Evolutionary conservation across 768 basidiomycete species (phyloP).

Genomic region (Lactarius tabidus): DNA sequence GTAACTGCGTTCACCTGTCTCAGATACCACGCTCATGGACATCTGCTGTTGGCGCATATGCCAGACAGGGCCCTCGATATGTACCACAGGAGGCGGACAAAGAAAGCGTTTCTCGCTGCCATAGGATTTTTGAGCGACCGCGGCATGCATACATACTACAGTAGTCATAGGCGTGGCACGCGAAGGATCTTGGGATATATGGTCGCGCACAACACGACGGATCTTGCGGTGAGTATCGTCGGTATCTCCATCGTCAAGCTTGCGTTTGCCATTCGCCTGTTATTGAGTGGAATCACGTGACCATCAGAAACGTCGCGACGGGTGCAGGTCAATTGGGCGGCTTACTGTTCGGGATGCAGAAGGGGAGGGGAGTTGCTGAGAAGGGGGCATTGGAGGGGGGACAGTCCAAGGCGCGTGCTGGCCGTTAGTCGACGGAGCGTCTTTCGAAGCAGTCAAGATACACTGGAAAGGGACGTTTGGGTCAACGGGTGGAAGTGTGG

Average conservation of each 20-base stretch:
- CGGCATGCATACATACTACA: conserved; percentile 85
- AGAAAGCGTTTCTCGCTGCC: conserved; percentile 94
- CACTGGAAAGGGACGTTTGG: conserved; percentile 29
- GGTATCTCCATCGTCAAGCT: conserved; percentile 59
- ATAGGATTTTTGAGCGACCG: conserved; percentile 94
- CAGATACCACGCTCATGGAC: conserved; percentile 82
- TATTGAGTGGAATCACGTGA: conserved; percentile 25
- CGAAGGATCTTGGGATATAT: conserved; percentile 68
- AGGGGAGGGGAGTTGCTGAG: conserved; percentile 22
- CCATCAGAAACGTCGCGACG: background rate
- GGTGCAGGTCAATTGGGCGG: background rate
- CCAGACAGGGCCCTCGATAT: conserved; percentile 85
- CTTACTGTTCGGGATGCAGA: conserved; percentile 22
- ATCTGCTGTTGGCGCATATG: conserved; percentile 78
- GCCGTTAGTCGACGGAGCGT: conserved; percentile 23
- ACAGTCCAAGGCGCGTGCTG: conserved; percentile 27
- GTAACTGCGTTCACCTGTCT: conserved; percentile 76
- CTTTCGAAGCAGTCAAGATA: conserved; percentile 26
- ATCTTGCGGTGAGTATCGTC: conserved; percentile 73
- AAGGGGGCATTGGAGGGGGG: conserved; percentile 8
- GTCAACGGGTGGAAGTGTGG: conserved; percentile 16
- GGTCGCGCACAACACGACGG: conserved; percentile 78
- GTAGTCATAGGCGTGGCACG: conserved; percentile 87
- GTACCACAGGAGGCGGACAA: conserved; percentile 89
- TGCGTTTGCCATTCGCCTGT: conserved; percentile 58